These are phyloP conservation scores for Barnettozyma californica DNA, from an alignment of 805 yeast genomes.

Conservation along the genomic window DNA sequence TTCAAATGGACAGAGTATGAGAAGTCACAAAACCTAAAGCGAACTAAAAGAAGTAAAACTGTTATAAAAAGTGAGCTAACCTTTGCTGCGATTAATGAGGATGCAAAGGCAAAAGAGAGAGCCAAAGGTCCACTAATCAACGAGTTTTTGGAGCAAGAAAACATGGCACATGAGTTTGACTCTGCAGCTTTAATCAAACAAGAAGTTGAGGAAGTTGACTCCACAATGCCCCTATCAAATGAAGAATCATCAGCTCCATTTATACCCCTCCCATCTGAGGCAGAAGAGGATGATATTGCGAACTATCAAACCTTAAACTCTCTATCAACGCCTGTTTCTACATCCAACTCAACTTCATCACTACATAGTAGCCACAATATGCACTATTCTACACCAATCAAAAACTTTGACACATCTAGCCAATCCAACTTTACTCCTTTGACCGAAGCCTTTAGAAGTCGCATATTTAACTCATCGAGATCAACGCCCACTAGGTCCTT, in stretches of 20 bases:
- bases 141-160: slow-evolving; percentile 8
- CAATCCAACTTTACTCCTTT: slow-evolving; percentile 10
- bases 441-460: slow-evolving; percentile 17
- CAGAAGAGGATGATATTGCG: slow-evolving; percentile 18
- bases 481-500: not conserved
- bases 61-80: slow-evolving; percentile 5
- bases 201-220: not conserved
- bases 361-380: slow-evolving; percentile 1
- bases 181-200: slow-evolving; percentile 1
- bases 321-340: slow-evolving; percentile 8
- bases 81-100: not conserved
- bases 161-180: not conserved
- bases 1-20: slow-evolving; percentile 21
- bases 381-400: not conserved
- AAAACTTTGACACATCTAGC: not conserved
- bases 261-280: slow-evolving; percentile 8
- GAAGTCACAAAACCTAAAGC: slow-evolving; percentile 5
- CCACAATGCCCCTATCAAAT: not conserved
- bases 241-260: not conserved
- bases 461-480: slow-evolving; percentile 7
- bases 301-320: slow-evolving; percentile 16
- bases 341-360: slow-evolving; percentile 8
- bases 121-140: not conserved
- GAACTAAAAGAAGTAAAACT: slow-evolving; percentile 1
- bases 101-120: not conserved